Evolutionary conservation across 106 monocot species (phyloP).

Genomic region (Acanthochlamys bracteata): DNA sequence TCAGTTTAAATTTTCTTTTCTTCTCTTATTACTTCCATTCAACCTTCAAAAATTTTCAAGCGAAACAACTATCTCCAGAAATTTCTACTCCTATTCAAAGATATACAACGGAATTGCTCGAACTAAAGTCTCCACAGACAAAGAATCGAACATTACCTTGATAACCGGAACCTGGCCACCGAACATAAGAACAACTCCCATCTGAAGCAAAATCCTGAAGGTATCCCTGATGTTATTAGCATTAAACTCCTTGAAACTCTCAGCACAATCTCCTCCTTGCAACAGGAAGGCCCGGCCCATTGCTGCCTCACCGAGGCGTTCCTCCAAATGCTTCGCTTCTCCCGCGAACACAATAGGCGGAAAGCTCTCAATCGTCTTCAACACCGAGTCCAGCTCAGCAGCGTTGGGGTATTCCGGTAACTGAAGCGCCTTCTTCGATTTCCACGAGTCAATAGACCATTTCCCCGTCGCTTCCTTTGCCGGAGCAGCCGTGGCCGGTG

Average conservation of each 20-base stretch:
- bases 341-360: conserved; percentile 88
- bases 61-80: no score
- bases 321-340: conserved; percentile 74
- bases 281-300: conserved; percentile 73
- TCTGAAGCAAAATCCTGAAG: conserved; percentile 80
- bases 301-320: conserved; percentile 65
- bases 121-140: neutral
- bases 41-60: no score
- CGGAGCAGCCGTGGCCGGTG: neutral
- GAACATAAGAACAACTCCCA: conserved; percentile 82
- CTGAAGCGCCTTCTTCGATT: conserved; percentile 71
- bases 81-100: no score
- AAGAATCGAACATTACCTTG: conserved; percentile 37
- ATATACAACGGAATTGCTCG: no score
- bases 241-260: conserved; percentile 95
- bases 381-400: conserved; percentile 52
- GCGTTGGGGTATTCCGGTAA: conserved; percentile 70
- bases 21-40: no score
- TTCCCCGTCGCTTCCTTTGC: conserved; percentile 15
- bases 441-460: conserved; percentile 74
- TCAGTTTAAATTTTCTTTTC: no score
- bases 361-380: conserved; percentile 54
- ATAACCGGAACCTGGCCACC: conserved; percentile 81
- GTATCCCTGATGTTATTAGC: conserved; percentile 85
- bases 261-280: conserved; percentile 90